These are phyloP conservation scores for Epithele typhae DNA, from an alignment of 768 basidiomycete species.

Conservation along the genomic window DNA sequence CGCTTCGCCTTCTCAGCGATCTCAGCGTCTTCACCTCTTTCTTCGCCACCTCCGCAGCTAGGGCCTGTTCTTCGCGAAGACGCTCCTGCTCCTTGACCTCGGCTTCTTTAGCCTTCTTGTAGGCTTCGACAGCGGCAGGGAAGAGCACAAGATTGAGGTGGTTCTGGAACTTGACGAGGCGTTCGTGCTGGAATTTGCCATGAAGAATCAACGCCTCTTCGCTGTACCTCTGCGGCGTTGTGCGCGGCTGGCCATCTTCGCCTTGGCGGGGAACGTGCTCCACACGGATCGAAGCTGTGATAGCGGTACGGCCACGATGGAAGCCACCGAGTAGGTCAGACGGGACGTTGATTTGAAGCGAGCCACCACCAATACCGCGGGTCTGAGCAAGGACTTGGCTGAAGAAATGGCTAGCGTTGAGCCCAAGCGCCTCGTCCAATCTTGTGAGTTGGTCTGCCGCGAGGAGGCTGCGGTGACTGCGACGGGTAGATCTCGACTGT, in stretches of 20 bases:
- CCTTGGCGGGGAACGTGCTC: conserved; percentile 46
- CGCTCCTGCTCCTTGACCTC: conserved; percentile 35
- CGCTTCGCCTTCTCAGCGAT: conserved; percentile 35
- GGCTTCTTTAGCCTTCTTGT: conserved; percentile 32
- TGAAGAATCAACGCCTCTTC: conserved; percentile 85
- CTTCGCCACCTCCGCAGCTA: conserved; percentile 47
- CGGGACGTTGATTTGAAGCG: conserved; percentile 75
- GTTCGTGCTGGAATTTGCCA: conserved; percentile 66
- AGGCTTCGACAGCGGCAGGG: conserved; percentile 72
- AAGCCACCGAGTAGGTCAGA: conserved; percentile 58
- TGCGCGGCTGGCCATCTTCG: conserved; percentile 47
- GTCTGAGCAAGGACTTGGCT: conserved; percentile 74
- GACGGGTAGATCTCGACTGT: conserved; percentile 47
- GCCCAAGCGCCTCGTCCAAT: conserved; percentile 77
- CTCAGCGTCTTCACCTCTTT: conserved; percentile 32
- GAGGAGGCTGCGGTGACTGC: conserved; percentile 49
- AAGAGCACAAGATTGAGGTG: conserved; percentile 72
- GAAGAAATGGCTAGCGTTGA: conserved; percentile 77
- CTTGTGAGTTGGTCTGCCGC: conserved; percentile 30
- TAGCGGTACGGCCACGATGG: conserved; percentile 42
- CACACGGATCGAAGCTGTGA: conserved; percentile 56
- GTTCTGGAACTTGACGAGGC: conserved; percentile 61
- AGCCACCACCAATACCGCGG: conserved; percentile 48
- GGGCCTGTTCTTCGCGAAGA: conserved; percentile 43
- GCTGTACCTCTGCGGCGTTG: conserved; percentile 83